These are phyloP conservation scores for Ceratocystis destructans DNA, from an alignment of 2,329 filamentous ascomycete genomes.

Conservation along the genomic window DNA sequence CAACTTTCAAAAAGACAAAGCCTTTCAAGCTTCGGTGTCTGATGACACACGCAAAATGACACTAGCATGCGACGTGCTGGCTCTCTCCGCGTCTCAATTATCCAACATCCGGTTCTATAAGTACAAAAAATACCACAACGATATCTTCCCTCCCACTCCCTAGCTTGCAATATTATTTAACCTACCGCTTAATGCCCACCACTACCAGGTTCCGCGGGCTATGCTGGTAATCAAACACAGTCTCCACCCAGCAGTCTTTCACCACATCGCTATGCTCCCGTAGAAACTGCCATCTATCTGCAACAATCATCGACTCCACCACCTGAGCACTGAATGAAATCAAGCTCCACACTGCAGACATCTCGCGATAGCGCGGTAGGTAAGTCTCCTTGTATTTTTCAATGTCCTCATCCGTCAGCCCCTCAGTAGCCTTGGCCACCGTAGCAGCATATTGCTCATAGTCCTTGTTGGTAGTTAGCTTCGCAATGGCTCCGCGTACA, in stretches of 20 bases:
- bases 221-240: constrained; percentile 74
- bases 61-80: background rate
- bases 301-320: constrained; percentile 78
- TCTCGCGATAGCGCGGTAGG: constrained; percentile 55
- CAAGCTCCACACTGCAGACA: constrained; percentile 79
- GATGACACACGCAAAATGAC: background rate
- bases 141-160: background rate
- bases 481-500: constrained; percentile 64
- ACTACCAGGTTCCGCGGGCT: constrained; percentile 89
- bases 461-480: constrained; percentile 47
- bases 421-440: constrained; percentile 51
- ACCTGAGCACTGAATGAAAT: constrained; percentile 93
- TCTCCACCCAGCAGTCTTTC: constrained; percentile 73
- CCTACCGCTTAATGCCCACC: constrained; percentile 65
- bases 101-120: background rate
- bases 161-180: background rate
- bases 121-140: background rate
- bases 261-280: constrained; percentile 60
- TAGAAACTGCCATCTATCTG: constrained; percentile 80
- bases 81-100: background rate
- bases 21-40: no score
- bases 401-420: constrained; percentile 63
- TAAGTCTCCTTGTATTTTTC: constrained; percentile 54
- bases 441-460: constrained; percentile 46
- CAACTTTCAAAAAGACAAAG: no score